Percentiles rank a stretch among this genome's conserved stretches.
Evolutionary conservation across 805 yeast species (phyloP).

Genomic region (Allodekkera sacchari): DNA sequence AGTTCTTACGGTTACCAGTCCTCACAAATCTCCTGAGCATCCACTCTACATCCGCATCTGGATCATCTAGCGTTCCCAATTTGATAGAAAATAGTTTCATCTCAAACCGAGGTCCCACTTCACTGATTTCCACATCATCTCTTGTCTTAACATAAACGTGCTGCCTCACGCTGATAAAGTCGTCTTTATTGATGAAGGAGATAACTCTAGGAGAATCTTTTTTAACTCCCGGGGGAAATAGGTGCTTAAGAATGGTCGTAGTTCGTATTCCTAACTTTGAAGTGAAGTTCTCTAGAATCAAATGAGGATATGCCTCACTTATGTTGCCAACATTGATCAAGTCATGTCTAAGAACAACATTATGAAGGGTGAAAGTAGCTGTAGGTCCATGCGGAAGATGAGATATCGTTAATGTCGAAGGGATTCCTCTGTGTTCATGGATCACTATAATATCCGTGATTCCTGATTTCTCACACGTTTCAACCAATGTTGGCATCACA

Average conservation of each 20-base stretch:
- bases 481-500: constrained; percentile 73
- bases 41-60: constrained; percentile 98
- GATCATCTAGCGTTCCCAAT: constrained; percentile 87
- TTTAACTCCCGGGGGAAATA: constrained; percentile 97
- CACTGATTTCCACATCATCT: constrained; percentile 86
- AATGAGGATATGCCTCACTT: constrained; percentile 88
- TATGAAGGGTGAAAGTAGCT: constrained; percentile 87
- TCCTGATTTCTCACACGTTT: constrained; percentile 68
- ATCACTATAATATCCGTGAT: constrained; percentile 78
- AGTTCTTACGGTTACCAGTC: constrained; percentile 93
- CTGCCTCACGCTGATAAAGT: constrained; percentile 89
- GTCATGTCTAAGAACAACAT: constrained; percentile 92
- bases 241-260: constrained; percentile 69
- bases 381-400: constrained; percentile 99
- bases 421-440: constrained; percentile 98
- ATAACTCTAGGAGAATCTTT: constrained; percentile 85
- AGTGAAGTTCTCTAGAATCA: constrained; percentile 84
- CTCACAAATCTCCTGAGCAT: constrained; percentile 85
- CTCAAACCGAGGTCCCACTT: constrained; percentile 97
- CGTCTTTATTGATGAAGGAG: constrained; percentile 84
- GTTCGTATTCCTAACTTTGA: constrained; percentile 78
- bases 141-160: constrained; percentile 88
- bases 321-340: constrained; percentile 77
- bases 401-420: constrained; percentile 83
- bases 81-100: constrained; percentile 86